Evolutionary conservation across 306 rosid species (phyloP), one percentile per base, ranked within the genome.

Genomic region (Malus sieversii): DNA sequence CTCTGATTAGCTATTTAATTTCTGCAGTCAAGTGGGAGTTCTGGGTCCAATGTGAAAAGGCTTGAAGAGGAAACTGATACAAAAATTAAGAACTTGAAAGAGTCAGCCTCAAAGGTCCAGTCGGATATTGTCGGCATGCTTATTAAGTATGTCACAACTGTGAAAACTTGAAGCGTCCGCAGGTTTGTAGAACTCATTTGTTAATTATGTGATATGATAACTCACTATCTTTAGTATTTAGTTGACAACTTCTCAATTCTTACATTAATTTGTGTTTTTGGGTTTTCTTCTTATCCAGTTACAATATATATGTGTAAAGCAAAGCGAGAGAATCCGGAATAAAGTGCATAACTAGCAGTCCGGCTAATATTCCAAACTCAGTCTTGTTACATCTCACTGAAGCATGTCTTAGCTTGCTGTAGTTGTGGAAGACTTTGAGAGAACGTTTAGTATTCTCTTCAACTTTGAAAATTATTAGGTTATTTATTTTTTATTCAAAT

Each of bases 1-100:
- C 29, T 45, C 51, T 55, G 53, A 35, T 72, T 38, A 57, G 66
- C 32, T 33, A 73, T 33, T 51, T 0, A 19, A 42, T 71, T 71
- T 75, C 2, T 67, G 63, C 68, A 92, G 96, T 85, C 80, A 29
- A 74, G 60, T 74, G 77, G 77, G 38, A 92, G 80, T 75, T 85
- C 97, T 14, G 97, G 90, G 70, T 74, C 86, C 25, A 82, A 84
- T 74, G 92, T 86, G 3, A 88, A 82, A 72, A 83, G 84, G 75
- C 96, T 92, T n/a, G 96, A 90, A 22, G 88, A 82, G 65, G 93
- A 92, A 77, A 92, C 96, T 25, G 84, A 87, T 2, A 32, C 5
- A 29, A 92, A 85, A 85, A 92, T 92, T 79, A 57, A 64, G 23
- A 35, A 18, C 61, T 74, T 90, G 78, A 87, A 85, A 60, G 79